Percentiles rank a stretch among this genome's conserved stretches.
Conservation (phyloP, 805 yeast species). For the Pichia paraexigua region DNA sequence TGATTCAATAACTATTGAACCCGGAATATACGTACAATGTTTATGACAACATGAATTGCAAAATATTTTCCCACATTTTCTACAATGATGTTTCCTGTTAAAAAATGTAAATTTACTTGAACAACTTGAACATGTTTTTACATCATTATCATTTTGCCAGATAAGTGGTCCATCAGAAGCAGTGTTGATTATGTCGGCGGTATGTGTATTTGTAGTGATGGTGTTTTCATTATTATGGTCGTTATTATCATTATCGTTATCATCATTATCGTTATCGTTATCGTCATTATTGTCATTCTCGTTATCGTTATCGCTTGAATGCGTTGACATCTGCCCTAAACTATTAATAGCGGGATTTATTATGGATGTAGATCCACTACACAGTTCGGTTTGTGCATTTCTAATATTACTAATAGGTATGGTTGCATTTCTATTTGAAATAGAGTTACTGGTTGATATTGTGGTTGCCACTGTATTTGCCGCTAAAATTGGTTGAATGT, state of each 20-base stretch:
- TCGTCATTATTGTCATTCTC: neutral
- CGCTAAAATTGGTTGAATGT: neutral
- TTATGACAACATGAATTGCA: slow-evolving; percentile 62
- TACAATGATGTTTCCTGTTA: slow-evolving; percentile 75
- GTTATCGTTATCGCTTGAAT: neutral
- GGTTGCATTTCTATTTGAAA: neutral
- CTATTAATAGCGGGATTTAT: neutral
- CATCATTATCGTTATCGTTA: neutral
- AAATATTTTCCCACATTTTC: slow-evolving; percentile 71
- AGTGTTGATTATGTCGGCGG: neutral
- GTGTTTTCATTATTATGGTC: neutral
- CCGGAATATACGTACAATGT: slow-evolving; percentile 46
- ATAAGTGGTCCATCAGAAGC: slow-evolving; percentile 24
- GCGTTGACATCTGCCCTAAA: neutral
- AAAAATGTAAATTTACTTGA: slow-evolving; percentile 44
- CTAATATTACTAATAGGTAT: neutral
- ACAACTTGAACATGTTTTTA: slow-evolving; percentile 49
- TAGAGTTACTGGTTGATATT: neutral
- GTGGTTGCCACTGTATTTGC: neutral
- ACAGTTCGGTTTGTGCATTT: neutral
- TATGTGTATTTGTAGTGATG: neutral
- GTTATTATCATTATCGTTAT: neutral
- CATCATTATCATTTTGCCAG: slow-evolving; percentile 66
- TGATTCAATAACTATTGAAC: slow-evolving; percentile 48
- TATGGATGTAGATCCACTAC: neutral